A percentile compares a stretch with the other conserved stretches of the same genome.
phyloP scores from a whole-genome alignment of 208 protist species.

The Trypanosoma cruzi region DNA sequence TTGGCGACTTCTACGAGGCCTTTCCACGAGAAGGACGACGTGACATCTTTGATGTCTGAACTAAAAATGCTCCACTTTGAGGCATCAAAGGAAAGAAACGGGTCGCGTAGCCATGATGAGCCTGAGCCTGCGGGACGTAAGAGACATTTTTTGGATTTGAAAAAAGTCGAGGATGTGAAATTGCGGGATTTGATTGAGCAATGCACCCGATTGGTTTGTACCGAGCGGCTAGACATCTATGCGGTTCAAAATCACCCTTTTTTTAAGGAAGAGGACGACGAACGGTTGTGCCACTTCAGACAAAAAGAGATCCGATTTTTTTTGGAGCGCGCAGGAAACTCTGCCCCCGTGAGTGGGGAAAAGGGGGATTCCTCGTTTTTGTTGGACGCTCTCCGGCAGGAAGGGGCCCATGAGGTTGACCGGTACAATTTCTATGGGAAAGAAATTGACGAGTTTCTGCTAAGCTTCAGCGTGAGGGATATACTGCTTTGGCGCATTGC shows the following conservation, averaged over 20 bases:
- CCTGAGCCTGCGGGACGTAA: too few relatives aligned
- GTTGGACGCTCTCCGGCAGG: background rate
- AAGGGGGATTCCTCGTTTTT: background rate
- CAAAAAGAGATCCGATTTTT: slow-evolving; percentile 5
- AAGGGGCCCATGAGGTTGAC: background rate
- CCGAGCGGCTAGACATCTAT: background rate
- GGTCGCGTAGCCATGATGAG: background rate
- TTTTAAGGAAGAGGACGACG: slow-evolving; percentile 6
- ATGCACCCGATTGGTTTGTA: slow-evolving; percentile 6
- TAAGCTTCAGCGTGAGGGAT: slow-evolving; percentile 13
- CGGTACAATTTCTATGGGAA: background rate
- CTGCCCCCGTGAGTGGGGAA: background rate
- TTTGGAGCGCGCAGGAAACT: background rate
- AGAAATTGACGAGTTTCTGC: slow-evolving; percentile 1
- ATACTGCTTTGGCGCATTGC: slow-evolving; percentile 8
- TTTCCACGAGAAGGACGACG: slow-evolving; percentile 28
- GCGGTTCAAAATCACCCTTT: slow-evolving; percentile 1
- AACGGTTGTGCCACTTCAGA: background rate
- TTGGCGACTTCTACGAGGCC: slow-evolving; percentile 21
- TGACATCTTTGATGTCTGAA: slow-evolving; percentile 22
- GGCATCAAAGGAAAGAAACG: background rate
- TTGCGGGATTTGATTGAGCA: slow-evolving; percentile 13
- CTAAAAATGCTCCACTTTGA: slow-evolving; percentile 18
- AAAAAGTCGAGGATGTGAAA: background rate
- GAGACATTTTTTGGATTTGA: slow-evolving; percentile 3